phyloP scores from a whole-genome alignment of 345 rosid species.

The Crucihimalaya himalaica region DNA sequence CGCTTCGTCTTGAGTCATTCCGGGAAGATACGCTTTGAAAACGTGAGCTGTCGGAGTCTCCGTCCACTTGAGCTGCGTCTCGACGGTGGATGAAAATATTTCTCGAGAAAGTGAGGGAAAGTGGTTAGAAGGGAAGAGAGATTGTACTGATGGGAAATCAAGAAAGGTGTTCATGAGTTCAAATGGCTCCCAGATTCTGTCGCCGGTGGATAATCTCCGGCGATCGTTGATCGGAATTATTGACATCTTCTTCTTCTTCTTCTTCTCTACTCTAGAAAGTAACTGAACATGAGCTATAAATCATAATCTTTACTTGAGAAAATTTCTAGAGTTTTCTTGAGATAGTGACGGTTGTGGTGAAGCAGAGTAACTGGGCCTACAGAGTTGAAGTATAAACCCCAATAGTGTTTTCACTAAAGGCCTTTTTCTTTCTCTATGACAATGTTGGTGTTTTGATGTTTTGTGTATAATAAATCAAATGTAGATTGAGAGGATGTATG shows the following conservation, averaged over 20 bases:
- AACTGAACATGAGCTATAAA: not conserved
- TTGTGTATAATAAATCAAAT: not conserved
- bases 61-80: conserved; percentile 38
- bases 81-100: conserved; percentile 25
- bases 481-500: not conserved
- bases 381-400: not conserved
- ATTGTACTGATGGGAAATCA: conserved; percentile 31
- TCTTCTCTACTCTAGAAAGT: not conserved
- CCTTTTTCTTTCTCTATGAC: not conserved
- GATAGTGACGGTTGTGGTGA: not conserved
- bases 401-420: not conserved
- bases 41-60: conserved; percentile 40
- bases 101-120: conserved; percentile 36
- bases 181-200: conserved; percentile 33
- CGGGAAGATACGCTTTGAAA: conserved; percentile 43
- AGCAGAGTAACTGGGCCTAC: conserved; percentile 11
- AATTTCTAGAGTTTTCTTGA: conserved; percentile 30
- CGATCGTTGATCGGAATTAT: conserved; percentile 38
- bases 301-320: not conserved
- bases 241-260: conserved; percentile 36
- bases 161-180: conserved; percentile 33
- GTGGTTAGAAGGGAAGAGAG: conserved; percentile 19
- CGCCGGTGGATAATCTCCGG: conserved; percentile 11
- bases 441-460: not conserved
- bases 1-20: conserved; percentile 30